Evolutionary conservation across 1,284 basidiomycete species (phyloP).

Genomic region (Leccinum laetum): DNA sequence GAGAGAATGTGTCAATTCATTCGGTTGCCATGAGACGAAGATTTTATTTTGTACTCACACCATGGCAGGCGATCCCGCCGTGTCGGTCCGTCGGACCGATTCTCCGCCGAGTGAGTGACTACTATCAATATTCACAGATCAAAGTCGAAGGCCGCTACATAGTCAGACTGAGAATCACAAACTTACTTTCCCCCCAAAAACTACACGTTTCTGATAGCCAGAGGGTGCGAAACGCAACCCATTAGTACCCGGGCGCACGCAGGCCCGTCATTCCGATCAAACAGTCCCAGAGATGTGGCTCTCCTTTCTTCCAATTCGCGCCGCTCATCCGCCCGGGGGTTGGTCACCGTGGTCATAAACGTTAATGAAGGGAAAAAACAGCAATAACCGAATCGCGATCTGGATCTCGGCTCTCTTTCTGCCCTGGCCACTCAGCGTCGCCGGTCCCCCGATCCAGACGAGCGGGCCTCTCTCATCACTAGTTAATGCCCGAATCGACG

Average conservation of each 20-base stretch:
- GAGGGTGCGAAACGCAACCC: neutral
- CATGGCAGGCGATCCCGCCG: neutral
- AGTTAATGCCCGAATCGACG: neutral
- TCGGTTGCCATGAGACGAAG: neutral
- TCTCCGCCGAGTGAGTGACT: neutral
- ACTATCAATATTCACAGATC: neutral
- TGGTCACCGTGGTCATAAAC: neutral
- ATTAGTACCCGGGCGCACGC: neutral
- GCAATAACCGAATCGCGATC: constrained; percentile 6
- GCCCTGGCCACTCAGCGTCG: neutral
- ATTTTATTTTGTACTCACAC: neutral
- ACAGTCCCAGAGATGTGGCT: neutral
- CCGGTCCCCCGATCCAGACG: neutral
- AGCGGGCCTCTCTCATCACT: neutral
- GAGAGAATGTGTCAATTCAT: neutral
- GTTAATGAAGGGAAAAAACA: neutral
- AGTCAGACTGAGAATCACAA: neutral
- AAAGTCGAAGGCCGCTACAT: neutral
- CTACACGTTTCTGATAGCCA: neutral
- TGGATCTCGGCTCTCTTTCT: constrained; percentile 5
- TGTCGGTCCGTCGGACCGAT: constrained; percentile 1
- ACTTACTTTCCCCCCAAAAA: neutral
- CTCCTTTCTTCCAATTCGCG: neutral
- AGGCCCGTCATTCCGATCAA: neutral
- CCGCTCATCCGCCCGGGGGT: neutral